Evolutionary conservation across 1,139 yeast genomes (phyloP).

Genomic region (Suhomyces terraborum): DNA sequence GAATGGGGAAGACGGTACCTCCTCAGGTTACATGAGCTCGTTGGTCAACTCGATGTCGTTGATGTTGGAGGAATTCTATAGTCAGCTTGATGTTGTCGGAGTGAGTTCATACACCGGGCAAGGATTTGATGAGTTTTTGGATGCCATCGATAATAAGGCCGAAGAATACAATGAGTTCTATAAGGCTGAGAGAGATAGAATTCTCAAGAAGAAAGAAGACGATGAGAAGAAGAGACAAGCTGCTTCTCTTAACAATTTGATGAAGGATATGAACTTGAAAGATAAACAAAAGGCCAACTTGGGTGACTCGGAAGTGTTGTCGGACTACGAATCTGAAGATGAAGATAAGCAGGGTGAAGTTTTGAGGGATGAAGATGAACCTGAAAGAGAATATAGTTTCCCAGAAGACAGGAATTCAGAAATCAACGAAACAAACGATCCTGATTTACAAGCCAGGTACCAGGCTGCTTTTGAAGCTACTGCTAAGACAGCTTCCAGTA

Average conservation of each 20-base stretch:
- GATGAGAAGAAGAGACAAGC: constrained; percentile 74
- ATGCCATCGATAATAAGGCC: constrained; percentile 80
- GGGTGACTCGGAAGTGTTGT: constrained; percentile 63
- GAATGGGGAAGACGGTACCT: constrained; percentile 68
- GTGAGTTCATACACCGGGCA: constrained; percentile 91
- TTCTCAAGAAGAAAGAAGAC: constrained; percentile 73
- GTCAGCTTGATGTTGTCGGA: constrained; percentile 87
- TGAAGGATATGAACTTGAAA: constrained; percentile 79
- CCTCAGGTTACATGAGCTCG: constrained; percentile 93
- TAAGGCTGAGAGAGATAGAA: constrained; percentile 81
- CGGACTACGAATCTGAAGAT: constrained; percentile 64
- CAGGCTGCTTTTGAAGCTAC: constrained; percentile 70
- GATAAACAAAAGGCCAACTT: constrained; percentile 29
- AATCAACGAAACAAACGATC: constrained; percentile 48
- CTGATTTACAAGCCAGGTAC: constrained; percentile 67
- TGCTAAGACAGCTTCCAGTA: constrained; percentile 60
- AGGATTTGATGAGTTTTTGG: constrained; percentile 89
- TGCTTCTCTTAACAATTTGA: constrained; percentile 65
- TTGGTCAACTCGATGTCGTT: constrained; percentile 92
- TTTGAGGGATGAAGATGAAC: constrained; percentile 64
- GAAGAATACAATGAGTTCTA: constrained; percentile 85
- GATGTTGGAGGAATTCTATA: constrained; percentile 94
- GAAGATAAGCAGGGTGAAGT: constrained; percentile 65
- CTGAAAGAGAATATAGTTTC: constrained; percentile 72
- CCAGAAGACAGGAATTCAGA: constrained; percentile 72